These are phyloP conservation scores for Paraphoma sp. DNA, from an alignment of 2,329 filamentous ascomycete genomes.

Conservation along the genomic window DNA sequence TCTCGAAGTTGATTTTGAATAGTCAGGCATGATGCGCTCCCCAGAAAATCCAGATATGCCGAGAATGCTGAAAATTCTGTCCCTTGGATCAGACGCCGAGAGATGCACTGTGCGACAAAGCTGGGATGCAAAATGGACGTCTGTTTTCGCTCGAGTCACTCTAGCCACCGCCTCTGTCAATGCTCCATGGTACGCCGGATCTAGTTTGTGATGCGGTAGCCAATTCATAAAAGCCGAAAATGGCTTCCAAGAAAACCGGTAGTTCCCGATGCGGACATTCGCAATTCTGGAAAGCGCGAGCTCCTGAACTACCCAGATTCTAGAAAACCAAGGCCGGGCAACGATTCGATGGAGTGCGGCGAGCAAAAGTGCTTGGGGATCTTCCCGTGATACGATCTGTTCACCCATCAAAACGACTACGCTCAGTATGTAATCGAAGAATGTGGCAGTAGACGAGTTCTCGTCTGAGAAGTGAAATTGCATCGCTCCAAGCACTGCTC, in stretches of 20 bases:
- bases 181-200: not conserved
- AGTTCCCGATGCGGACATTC: not conserved
- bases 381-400: not conserved
- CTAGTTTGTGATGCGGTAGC: not conserved
- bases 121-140: not conserved
- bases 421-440: not conserved
- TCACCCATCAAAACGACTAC: not conserved
- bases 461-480: not conserved
- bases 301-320: conserved; percentile 9
- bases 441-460: not conserved
- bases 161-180: not conserved
- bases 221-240: not conserved
- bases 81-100: conserved; percentile 11
- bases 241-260: not conserved
- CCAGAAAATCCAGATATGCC: conserved; percentile 5
- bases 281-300: not conserved
- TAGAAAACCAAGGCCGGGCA: not conserved
- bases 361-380: not conserved
- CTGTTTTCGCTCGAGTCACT: not conserved
- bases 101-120: not conserved
- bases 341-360: not conserved
- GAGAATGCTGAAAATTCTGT: conserved; percentile 12
- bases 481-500: not conserved
- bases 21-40: not conserved
- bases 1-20: not conserved